Percentiles rank a stretch among this genome's conserved stretches.
phyloP scores from a whole-genome alignment of 345 rosid species.

The Carallia brachiata region DNA sequence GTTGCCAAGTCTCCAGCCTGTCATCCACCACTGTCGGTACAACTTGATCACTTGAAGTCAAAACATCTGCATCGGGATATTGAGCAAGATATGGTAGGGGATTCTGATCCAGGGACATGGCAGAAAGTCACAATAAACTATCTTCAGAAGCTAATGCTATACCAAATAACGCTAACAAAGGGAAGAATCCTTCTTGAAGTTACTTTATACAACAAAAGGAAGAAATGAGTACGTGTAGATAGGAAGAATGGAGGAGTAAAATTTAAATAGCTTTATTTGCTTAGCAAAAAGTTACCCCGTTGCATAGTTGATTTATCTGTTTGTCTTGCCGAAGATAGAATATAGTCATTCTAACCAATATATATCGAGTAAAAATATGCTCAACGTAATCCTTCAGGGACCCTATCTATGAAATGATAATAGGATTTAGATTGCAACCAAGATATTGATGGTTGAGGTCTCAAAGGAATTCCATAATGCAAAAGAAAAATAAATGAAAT shows the following conservation, averaged over 20 bases:
- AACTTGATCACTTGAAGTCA: slow-evolving; percentile 96
- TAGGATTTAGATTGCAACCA: background rate
- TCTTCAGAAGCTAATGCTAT: slow-evolving; percentile 3
- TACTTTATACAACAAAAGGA: no score
- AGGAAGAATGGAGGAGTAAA: no score
- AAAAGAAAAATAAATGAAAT: background rate
- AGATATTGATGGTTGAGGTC: background rate
- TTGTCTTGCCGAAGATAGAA: no score
- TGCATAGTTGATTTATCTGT: no score
- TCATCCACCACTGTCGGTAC: slow-evolving; percentile 92
- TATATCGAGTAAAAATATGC: no score
- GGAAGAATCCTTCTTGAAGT: background rate
- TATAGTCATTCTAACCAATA: no score
- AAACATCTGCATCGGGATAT: slow-evolving; percentile 89
- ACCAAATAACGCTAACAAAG: background rate
- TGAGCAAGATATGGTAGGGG: slow-evolving; percentile 95
- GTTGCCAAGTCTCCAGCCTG: slow-evolving; percentile 92
- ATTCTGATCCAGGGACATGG: slow-evolving; percentile 51
- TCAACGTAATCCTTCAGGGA: background rate
- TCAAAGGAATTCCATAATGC: background rate
- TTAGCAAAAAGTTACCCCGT: no score
- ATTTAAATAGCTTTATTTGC: no score
- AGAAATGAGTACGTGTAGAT: background rate
- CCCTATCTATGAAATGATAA: background rate
- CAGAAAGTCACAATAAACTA: slow-evolving; percentile 12